Conservation (phyloP, 768 basidiomycete genomes). For the Mycena latifolia region DNA sequence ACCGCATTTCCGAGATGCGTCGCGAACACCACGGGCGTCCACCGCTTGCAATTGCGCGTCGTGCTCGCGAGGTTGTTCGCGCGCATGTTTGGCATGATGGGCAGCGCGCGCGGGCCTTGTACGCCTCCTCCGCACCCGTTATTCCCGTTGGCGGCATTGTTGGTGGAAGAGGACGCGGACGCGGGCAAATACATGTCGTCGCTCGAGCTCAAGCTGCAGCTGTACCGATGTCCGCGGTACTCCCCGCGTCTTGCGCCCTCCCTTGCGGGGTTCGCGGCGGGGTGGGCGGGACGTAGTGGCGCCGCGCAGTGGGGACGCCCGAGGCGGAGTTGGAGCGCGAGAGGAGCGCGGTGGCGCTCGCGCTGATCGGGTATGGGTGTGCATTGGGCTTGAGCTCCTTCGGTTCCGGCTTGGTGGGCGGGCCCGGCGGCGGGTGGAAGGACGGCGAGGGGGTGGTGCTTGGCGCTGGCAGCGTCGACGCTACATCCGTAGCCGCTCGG, state of each 20-base stretch:
- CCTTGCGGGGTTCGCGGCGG: conserved; percentile 35
- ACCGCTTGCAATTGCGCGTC: conserved; percentile 26
- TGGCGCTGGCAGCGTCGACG: no score
- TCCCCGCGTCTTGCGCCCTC: conserved; percentile 11
- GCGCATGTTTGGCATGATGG: conserved; percentile 29
- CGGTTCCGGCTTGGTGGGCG: no score
- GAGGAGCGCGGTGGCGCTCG: conserved; percentile 78
- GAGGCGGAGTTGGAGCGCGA: conserved; percentile 73
- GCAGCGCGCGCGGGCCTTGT: conserved; percentile 31
- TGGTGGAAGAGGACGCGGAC: background rate
- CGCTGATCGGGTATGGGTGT: conserved; percentile 87
- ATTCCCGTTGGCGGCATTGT: no score
- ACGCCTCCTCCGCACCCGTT: background rate
- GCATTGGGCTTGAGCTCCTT: conserved; percentile 61
- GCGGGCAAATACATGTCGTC: conserved; percentile 30
- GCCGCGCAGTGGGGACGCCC: conserved; percentile 44
- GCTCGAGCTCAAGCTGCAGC: conserved; percentile 35
- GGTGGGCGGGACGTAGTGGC: conserved; percentile 62
- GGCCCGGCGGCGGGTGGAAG: background rate
- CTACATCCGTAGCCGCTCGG: no score
- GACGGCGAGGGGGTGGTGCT: background rate
- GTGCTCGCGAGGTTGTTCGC: conserved; percentile 30
- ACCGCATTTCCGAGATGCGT: conserved; percentile 18
- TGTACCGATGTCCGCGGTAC: conserved; percentile 36
- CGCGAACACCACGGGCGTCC: conserved; percentile 34